phyloP scores from a whole-genome alignment of 2,329 filamentous ascomycete species.

The Xylariaceae sp. region DNA sequence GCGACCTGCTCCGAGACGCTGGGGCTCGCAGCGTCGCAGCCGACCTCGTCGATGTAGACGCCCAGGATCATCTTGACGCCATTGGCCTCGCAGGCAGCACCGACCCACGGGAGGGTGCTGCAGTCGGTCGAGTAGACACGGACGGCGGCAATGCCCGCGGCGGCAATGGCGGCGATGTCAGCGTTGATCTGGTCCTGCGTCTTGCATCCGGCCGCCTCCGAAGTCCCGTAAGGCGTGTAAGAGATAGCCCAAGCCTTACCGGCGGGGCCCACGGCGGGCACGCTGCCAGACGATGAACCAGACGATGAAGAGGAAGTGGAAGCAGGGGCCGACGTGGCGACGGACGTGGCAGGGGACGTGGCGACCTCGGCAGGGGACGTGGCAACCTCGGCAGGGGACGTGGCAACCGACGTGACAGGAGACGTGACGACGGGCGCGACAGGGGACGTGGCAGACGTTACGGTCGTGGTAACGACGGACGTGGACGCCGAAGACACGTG shows the following conservation, averaged over 20 bases:
- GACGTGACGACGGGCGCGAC: conserved; percentile 16
- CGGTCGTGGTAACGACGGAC: conserved; percentile 11
- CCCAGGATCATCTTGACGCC: conserved; percentile 78
- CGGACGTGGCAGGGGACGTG: conserved; percentile 3
- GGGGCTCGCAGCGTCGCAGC: conserved; percentile 48
- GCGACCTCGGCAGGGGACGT: conserved; percentile 11
- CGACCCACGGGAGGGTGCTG: conserved; percentile 68
- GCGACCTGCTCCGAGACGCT: conserved; percentile 66
- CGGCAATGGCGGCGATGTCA: conserved; percentile 56
- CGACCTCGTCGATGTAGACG: conserved; percentile 68
- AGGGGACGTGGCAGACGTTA: background rate
- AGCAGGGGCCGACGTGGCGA: conserved; percentile 2
- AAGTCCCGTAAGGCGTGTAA: conserved; percentile 65
- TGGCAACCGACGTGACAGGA: conserved; percentile 13
- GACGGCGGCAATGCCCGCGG: conserved; percentile 59
- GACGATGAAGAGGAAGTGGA: conserved; percentile 3
- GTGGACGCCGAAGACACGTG: conserved; percentile 19
- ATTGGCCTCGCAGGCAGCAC: conserved; percentile 55
- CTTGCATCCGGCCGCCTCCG: conserved; percentile 56
- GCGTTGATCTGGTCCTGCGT: conserved; percentile 42
- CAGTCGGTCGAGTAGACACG: conserved; percentile 94
- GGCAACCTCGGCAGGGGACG: conserved; percentile 9
- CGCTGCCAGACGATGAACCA: conserved; percentile 28
- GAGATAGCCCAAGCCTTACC: conserved; percentile 65
- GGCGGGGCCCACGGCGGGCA: conserved; percentile 27